Evolutionary conservation across 352 stramenopile genomes (phyloP).

Genomic region (Pythium utonaiense): DNA sequence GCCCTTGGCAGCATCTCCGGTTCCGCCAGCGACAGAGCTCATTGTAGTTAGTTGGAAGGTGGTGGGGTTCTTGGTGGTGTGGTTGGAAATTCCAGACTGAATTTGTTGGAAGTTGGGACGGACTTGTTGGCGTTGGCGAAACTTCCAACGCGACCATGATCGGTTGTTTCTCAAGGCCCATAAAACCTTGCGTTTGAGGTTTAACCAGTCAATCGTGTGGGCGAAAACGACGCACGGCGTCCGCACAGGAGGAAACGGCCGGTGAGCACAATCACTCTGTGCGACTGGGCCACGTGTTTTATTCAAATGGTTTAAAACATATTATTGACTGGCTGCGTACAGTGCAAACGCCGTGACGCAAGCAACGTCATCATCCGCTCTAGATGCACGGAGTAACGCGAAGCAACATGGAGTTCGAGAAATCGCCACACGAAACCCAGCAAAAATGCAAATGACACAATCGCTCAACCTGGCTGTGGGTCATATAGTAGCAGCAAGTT

Average conservation of each 20-base stretch:
- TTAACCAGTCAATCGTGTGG: constrained; percentile 16
- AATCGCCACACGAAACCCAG: not conserved
- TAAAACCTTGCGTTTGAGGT: constrained; percentile 22
- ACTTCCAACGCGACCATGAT: constrained; percentile 2
- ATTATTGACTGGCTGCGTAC: not conserved
- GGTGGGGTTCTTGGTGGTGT: constrained; percentile 9
- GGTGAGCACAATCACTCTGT: not conserved
- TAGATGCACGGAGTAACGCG: not conserved
- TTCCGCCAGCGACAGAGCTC: constrained; percentile 41
- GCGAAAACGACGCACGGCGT: not conserved
- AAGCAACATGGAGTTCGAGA: not conserved
- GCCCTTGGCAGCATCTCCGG: constrained; percentile 82
- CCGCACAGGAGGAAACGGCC: constrained; percentile 7
- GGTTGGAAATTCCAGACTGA: constrained; percentile 33
- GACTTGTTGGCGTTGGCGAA: constrained; percentile 6
- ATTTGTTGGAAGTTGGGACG: not conserved
- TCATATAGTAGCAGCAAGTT: too few species aligned
- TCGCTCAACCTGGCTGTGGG: too few species aligned
- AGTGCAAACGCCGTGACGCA: constrained; percentile 10
- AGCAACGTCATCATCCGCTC: constrained; percentile 4
- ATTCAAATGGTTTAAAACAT: constrained; percentile 18
- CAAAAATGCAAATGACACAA: not conserved
- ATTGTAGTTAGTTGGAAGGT: constrained; percentile 27
- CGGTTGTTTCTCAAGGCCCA: not conserved
- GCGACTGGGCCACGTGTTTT: constrained; percentile 1